Evolutionary conservation across 208 protist species (phyloP).

Genomic region (Angomonas desouzai): DNA sequence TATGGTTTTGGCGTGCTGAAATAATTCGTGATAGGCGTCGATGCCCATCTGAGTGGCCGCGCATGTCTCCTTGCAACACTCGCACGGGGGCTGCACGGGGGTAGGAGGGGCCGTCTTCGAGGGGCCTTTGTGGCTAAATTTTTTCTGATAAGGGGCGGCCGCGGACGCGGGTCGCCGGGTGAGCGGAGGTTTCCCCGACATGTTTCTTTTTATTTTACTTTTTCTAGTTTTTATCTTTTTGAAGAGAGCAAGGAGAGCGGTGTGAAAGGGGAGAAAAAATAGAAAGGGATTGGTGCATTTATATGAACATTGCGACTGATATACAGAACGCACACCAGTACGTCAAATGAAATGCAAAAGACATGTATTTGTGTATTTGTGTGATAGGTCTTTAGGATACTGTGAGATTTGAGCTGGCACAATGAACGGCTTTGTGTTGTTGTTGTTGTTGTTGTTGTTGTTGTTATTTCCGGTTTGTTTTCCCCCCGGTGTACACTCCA

Average conservation of each 20-base stretch:
- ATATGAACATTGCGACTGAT: not conserved
- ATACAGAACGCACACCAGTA: no score
- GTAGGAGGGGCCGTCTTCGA: not conserved
- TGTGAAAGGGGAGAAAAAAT: not conserved
- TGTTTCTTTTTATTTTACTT: slow-evolving; percentile 4
- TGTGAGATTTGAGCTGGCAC: no score
- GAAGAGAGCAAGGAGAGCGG: not conserved
- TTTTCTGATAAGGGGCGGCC: not conserved
- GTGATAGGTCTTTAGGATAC: no score
- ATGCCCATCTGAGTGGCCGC: not conserved
- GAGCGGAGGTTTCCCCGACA: not conserved
- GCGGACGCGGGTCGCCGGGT: not conserved
- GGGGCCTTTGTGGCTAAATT: not conserved
- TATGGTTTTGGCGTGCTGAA: not conserved
- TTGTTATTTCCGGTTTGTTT: no score
- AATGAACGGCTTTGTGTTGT: no score
- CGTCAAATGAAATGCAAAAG: no score
- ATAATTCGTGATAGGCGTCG: not conserved
- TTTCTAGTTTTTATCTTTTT: not conserved
- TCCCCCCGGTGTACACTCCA: not conserved
- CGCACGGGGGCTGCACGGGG: not conserved
- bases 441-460: no score
- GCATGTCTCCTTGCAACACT: not conserved
- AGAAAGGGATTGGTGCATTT: not conserved
- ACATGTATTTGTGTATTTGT: no score